A percentile compares a stretch with the other conserved stretches of the same genome.
Evolutionary conservation across 2,329 filamentous ascomycete species (phyloP).

Genomic region (Cytospora piceae): DNA sequence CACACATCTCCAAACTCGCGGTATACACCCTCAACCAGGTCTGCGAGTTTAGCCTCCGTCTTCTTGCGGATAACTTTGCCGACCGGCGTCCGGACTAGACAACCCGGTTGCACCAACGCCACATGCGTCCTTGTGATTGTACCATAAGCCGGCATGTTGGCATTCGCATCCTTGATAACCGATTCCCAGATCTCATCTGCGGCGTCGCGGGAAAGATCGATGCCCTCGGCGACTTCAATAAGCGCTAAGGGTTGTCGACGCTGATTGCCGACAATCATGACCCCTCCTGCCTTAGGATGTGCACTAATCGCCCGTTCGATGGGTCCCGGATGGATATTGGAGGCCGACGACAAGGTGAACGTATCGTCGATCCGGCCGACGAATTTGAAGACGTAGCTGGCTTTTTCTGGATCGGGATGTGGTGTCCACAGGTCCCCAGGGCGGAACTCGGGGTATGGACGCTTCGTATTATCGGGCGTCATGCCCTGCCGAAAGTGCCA

Average conservation of each 20-base stretch:
- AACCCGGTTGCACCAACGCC: slow-evolving; percentile 11
- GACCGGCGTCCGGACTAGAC: slow-evolving; percentile 22
- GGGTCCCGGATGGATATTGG: slow-evolving; percentile 22
- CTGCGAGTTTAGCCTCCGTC: slow-evolving; percentile 19
- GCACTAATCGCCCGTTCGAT: slow-evolving; percentile 16
- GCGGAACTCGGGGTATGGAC: slow-evolving; percentile 23
- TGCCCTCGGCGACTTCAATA: slow-evolving; percentile 18
- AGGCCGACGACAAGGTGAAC: slow-evolving; percentile 22
- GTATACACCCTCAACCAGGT: slow-evolving; percentile 16
- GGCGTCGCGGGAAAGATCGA: not conserved
- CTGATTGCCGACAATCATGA: slow-evolving; percentile 21
- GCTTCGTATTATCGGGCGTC: slow-evolving; percentile 16
- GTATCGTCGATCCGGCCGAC: slow-evolving; percentile 33
- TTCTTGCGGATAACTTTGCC: slow-evolving; percentile 22
- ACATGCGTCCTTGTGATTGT: slow-evolving; percentile 21
- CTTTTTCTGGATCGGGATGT: slow-evolving; percentile 32
- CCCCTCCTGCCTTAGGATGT: slow-evolving; percentile 7
- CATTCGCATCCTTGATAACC: slow-evolving; percentile 15
- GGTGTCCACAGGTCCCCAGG: slow-evolving; percentile 33
- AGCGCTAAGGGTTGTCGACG: slow-evolving; percentile 23
- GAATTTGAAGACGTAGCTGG: slow-evolving; percentile 31
- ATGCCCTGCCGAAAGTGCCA: slow-evolving; percentile 25
- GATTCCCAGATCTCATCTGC: slow-evolving; percentile 23
- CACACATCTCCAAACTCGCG: slow-evolving; percentile 18
- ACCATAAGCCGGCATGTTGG: slow-evolving; percentile 13